phyloP scores from a whole-genome alignment of 2,329 filamentous ascomycete genomes.

The Colletotrichum sp. region DNA sequence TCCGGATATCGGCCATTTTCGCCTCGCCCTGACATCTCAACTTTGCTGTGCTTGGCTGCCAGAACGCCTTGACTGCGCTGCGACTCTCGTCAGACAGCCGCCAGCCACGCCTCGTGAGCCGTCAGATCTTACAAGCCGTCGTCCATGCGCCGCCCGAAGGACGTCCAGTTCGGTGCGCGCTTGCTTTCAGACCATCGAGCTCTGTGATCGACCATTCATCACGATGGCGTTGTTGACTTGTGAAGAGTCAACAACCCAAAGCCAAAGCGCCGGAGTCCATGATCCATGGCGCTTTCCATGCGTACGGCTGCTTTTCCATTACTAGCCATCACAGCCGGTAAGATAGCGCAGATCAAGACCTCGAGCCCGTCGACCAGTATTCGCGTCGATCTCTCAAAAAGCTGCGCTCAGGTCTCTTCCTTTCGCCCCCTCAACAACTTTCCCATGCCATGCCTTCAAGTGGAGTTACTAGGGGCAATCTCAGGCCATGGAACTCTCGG shows the following conservation, averaged over 20 bases:
- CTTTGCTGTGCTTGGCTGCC: background rate
- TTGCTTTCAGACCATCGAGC: background rate
- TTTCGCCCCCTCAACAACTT: background rate
- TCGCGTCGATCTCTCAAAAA: background rate
- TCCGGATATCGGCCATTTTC: background rate
- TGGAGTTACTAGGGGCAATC: background rate
- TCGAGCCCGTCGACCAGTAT: background rate
- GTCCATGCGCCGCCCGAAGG: background rate
- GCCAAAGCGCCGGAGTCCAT: background rate
- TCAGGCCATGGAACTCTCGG: background rate
- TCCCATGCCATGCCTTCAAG: background rate
- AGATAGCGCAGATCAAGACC: background rate
- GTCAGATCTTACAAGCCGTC: background rate
- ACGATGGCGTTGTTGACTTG: background rate
- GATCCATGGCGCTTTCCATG: background rate
- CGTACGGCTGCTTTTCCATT: background rate
- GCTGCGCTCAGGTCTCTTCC: slow-evolving; percentile 12
- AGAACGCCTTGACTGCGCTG: background rate
- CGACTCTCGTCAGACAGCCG: background rate
- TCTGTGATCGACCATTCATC: background rate
- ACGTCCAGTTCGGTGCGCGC: background rate
- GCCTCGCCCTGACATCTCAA: background rate
- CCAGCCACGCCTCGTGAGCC: background rate
- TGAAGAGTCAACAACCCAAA: background rate
- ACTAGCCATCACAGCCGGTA: slow-evolving; percentile 1